These are phyloP conservation scores for Bromus sterilis DNA, from an alignment of 176 grass and related monocot genomes.

Conservation along the genomic window DNA sequence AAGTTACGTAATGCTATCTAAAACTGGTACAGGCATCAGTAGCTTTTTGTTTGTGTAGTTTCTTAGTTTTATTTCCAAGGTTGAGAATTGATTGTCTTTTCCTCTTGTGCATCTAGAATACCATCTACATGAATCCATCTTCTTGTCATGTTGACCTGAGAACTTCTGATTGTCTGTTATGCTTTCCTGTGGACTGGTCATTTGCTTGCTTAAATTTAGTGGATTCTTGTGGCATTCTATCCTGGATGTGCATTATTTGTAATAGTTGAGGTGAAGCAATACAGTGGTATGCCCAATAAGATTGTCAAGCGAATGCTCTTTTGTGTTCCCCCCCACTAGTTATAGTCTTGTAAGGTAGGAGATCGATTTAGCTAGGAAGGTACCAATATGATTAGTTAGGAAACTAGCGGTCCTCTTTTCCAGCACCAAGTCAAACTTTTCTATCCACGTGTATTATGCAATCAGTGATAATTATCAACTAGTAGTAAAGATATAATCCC, in stretches of 20 bases:
- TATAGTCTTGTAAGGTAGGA: neutral
- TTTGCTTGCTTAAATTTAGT: neutral
- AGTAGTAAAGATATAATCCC: neutral
- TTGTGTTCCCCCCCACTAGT: neutral
- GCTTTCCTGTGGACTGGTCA: neutral
- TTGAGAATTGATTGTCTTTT: neutral
- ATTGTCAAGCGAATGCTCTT: neutral
- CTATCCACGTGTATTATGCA: neutral
- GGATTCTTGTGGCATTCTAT: neutral
- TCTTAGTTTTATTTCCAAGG: neutral
- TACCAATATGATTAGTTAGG: neutral
- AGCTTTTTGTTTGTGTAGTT: neutral
- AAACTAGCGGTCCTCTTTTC: neutral
- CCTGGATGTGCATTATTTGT: neutral
- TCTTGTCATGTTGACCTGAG: neutral
- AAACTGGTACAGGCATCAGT: neutral
- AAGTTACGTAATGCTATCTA: neutral
- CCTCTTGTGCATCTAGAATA: neutral
- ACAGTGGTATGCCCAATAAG: neutral
- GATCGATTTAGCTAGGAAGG: neutral
- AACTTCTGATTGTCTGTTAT: neutral
- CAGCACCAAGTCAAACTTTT: neutral
- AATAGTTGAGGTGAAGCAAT: neutral
- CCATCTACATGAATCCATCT: neutral
- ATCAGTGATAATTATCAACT: too few relatives aligned